Percentiles rank a stretch among this genome's conserved stretches.
Conservation (phyloP, 1,139 yeast species). For the Suhomyces anneliseae region DNA sequence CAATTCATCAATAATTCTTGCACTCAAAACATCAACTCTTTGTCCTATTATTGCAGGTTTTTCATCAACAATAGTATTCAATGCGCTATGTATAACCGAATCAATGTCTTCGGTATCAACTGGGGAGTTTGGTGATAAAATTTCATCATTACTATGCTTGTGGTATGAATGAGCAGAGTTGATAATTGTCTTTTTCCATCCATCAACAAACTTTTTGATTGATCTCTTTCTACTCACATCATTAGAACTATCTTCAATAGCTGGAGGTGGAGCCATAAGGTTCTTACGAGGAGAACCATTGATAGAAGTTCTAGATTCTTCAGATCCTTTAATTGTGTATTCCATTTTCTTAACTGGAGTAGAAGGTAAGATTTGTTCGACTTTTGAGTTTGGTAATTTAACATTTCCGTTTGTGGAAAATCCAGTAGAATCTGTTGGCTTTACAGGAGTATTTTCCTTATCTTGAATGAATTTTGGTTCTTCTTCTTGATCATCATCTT, state of each 20-base stretch:
- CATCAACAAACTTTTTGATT: conserved; percentile 40
- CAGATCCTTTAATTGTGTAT: conserved; percentile 18
- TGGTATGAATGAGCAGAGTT: conserved; percentile 19
- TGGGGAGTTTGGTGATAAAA: neutral
- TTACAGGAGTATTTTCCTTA: neutral
- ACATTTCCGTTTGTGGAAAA: conserved; percentile 53
- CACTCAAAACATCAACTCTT: conserved; percentile 72
- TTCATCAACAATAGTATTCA: conserved; percentile 7
- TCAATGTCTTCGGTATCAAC: conserved; percentile 7
- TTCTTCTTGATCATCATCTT: neutral
- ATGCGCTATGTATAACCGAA: conserved; percentile 9
- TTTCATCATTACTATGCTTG: conserved; percentile 8
- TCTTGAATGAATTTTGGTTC: neutral
- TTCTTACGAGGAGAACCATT: conserved; percentile 9
- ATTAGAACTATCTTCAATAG: conserved; percentile 1
- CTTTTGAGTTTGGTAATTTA: conserved; percentile 48
- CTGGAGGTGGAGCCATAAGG: conserved; percentile 6
- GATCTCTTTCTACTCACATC: conserved; percentile 34
- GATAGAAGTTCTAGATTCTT: conserved; percentile 4
- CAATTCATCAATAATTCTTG: conserved; percentile 76
- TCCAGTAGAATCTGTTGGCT: conserved; percentile 27
- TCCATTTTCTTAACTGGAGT: conserved; percentile 71
- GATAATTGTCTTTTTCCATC: conserved; percentile 35
- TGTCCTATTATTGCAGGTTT: conserved; percentile 30
- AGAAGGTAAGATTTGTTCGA: conserved; percentile 54